Conservation (phyloP, 305 asterid species). For the Fraxinus platypoda region DNA sequence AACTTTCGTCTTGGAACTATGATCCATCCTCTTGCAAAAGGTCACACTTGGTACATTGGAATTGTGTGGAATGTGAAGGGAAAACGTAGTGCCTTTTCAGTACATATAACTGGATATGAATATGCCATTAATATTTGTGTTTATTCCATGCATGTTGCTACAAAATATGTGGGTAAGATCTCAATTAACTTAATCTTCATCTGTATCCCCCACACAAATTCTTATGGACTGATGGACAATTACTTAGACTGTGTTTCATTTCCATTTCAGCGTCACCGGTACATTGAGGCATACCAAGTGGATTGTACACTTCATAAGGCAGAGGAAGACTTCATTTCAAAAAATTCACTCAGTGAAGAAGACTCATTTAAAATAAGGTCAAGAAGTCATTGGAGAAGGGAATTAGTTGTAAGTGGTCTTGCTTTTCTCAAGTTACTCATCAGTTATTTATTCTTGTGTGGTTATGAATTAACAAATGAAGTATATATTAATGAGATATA, state of each 20-base stretch:
- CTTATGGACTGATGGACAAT: slow-evolving; percentile 5
- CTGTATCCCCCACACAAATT: not conserved
- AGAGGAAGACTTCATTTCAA: slow-evolving; percentile 69
- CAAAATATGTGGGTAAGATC: slow-evolving; percentile 15
- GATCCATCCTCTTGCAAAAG: not conserved
- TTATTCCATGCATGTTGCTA: not conserved
- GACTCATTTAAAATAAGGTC: slow-evolving; percentile 50
- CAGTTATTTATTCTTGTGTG: not conserved
- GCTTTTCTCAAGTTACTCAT: slow-evolving; percentile 13
- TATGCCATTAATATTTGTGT: not conserved
- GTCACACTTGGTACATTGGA: not conserved
- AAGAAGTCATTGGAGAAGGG: slow-evolving; percentile 69
- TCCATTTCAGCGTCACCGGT: slow-evolving; percentile 70
- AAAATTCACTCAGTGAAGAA: slow-evolving; percentile 42
- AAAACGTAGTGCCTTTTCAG: not conserved
- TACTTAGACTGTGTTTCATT: slow-evolving; percentile 23
- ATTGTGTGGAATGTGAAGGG: not conserved
- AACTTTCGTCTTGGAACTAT: not conserved
- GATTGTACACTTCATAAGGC: slow-evolving; percentile 57
- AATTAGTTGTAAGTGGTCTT: slow-evolving; percentile 72
- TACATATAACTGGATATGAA: not conserved
- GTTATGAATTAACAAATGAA: not conserved
- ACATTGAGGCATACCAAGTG: slow-evolving; percentile 81
- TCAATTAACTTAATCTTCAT: slow-evolving; percentile 4
- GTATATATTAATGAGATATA: not conserved